Percentiles rank a stretch among this genome's conserved stretches.
These are phyloP conservation scores for Zizania palustris DNA, from an alignment of 202 grass and related monocot genomes.

Conservation along the genomic window DNA sequence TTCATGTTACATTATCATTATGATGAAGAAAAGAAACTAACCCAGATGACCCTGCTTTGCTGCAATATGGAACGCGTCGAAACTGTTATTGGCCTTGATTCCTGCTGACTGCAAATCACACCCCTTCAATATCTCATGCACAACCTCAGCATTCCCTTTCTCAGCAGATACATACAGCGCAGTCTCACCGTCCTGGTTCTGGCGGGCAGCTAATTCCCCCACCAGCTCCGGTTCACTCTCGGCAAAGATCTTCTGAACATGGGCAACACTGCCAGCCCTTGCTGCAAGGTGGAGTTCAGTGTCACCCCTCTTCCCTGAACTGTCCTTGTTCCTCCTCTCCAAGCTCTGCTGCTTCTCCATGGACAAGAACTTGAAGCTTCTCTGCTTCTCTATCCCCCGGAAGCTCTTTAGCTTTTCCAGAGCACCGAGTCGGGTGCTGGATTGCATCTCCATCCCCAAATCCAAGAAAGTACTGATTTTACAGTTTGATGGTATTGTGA, in stretches of 20 bases:
- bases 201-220: constrained; percentile 57
- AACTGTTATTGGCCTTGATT: constrained; percentile 77
- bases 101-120: constrained; percentile 78
- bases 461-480: constrained; percentile 11
- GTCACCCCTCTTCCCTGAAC: constrained; percentile 91
- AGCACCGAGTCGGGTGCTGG: constrained; percentile 54
- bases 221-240: constrained; percentile 50
- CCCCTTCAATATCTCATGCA: constrained; percentile 67
- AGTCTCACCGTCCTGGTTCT: constrained; percentile 91
- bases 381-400: constrained; percentile 79
- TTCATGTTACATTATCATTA: not conserved
- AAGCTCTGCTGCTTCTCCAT: constrained; percentile 84
- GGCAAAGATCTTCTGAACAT: constrained; percentile 70
- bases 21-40: constrained; percentile 39
- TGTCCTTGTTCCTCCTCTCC: constrained; percentile 74
- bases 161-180: constrained; percentile 81
- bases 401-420: constrained; percentile 84
- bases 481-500: constrained; percentile 4
- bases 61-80: constrained; percentile 94
- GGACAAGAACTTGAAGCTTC: constrained; percentile 72
- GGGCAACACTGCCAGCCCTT: constrained; percentile 74
- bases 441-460: constrained; percentile 72
- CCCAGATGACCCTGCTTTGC: constrained; percentile 93
- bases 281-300: constrained; percentile 74
- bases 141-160: constrained; percentile 74